These are phyloP conservation scores for Diplogelasinospora grovesii DNA, from an alignment of 495 filamentous ascomycete genomes.

Conservation along the genomic window DNA sequence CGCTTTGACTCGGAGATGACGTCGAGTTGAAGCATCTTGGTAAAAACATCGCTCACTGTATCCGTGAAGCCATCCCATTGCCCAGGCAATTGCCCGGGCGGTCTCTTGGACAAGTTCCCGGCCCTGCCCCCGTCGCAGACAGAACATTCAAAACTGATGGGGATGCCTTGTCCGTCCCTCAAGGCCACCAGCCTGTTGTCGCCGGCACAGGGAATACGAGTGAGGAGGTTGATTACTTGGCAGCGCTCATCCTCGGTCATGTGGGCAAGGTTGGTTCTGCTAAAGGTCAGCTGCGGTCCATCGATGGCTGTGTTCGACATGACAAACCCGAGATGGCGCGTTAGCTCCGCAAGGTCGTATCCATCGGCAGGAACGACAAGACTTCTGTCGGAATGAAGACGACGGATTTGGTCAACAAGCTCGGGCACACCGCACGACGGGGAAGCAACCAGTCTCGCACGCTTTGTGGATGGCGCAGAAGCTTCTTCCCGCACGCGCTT, in stretches of 20 bases:
- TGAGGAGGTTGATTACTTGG: constrained; percentile 27
- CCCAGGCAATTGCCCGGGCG: no score
- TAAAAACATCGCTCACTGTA: no score
- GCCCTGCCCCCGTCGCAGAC: constrained; percentile 11
- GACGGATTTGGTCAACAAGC: no score
- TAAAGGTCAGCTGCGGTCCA: neutral
- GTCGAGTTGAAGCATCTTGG: constrained; percentile 48
- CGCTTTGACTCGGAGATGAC: constrained; percentile 53
- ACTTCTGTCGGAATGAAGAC: no score
- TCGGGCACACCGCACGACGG: no score
- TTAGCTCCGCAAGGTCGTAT: constrained; percentile 17
- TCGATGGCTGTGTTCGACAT: neutral
- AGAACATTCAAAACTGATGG: constrained; percentile 11
- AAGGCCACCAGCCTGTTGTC: constrained; percentile 24
- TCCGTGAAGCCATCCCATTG: no score
- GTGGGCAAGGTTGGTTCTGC: constrained; percentile 22
- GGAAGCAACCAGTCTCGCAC: no score
- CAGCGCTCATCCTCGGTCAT: constrained; percentile 24
- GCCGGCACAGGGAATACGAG: constrained; percentile 28
- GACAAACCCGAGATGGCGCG: constrained; percentile 23
- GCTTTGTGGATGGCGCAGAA: no score
- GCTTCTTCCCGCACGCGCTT: no score
- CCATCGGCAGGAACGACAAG: no score
- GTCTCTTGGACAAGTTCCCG: neutral
- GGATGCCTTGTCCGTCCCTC: neutral